Evolutionary conservation across 2,329 filamentous ascomycete species (phyloP), one percentile per base, ranked within the genome.

Genomic region (Rasamsonia emersonii): DNA sequence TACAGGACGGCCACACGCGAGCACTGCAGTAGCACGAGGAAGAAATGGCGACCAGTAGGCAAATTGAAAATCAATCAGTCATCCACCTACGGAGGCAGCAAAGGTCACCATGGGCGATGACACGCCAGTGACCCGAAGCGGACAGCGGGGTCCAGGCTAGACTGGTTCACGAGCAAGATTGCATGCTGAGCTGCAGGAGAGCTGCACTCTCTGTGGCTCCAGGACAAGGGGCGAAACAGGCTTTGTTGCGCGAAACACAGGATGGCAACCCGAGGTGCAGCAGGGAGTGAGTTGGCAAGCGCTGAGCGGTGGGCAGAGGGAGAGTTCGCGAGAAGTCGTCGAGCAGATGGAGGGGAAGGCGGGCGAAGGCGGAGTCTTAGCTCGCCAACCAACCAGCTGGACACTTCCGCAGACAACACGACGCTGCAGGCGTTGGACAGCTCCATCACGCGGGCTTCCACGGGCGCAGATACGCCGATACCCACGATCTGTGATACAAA

Each of bases 281-380:
- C 21, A 30, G 21, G 25, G 32, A 25, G 35, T 50, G 42, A 27
- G 44, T 35, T 50, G 45, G 37, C 41, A 42, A 31, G 27, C n/a
- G 30, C 25, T 33, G 18, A 41, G 28, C 28, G 18, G 18, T 28
- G 27, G 20, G 9, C 10, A n/a, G 15, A 36, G 15, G 24, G 7
- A 9, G 13, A 14, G 20, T 23, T n/a, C n/a, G n/a, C n/a, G n/a
- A n/a, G n/a, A n/a, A n/a, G n/a, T n/a, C n/a, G n/a, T n/a, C n/a
- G n/a, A n/a, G n/a, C n/a, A n/a, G n/a, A n/a, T n/a, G n/a, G n/a
- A n/a, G n/a, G n/a, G n/a, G n/a, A n/a, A n/a, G n/a, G n/a, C n/a
- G n/a, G n/a, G n/a, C n/a, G n/a, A n/a, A n/a, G n/a, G n/a, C n/a
- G n/a, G n/a, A n/a, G n/a, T n/a, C n/a, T n/a, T n/a, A n/a, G n/a